Conservation (phyloP, 805 yeast species). For the Yarrowia porcina region DNA sequence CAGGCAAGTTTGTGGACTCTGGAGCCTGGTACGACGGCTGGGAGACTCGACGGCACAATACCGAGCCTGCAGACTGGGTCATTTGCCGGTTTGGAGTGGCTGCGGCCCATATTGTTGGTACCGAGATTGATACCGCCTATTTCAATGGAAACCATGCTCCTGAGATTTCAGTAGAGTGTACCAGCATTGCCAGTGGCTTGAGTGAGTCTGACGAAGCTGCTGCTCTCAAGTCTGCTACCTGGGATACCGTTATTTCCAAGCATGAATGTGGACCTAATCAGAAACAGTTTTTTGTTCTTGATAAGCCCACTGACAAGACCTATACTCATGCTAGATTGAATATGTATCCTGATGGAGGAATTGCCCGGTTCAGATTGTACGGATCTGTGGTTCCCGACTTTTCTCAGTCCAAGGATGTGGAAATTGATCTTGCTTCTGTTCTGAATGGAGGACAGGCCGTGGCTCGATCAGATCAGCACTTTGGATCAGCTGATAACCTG, state of each 20-base stretch:
- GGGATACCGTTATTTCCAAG: conserved; percentile 71
- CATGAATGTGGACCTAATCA: conserved; percentile 86
- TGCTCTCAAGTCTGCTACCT: conserved; percentile 38
- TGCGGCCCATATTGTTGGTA: conserved; percentile 72
- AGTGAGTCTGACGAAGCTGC: conserved; percentile 34
- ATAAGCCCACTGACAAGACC: conserved; percentile 52
- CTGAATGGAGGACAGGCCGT: conserved; percentile 87
- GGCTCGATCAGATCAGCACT: conserved; percentile 84
- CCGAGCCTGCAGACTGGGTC: conserved; percentile 83
- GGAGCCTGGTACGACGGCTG: conserved; percentile 99
- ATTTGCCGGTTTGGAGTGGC: conserved; percentile 78
- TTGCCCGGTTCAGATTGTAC: conserved; percentile 87
- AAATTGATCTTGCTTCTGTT: conserved; percentile 75
- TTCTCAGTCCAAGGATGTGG: conserved; percentile 45
- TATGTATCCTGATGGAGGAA: conserved; percentile 98
- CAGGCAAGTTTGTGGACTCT: conserved; percentile 69
- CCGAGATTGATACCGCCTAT: conserved; percentile 89
- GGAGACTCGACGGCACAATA: conserved; percentile 95
- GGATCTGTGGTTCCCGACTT: conserved; percentile 77
- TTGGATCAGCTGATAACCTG: conserved; percentile 86
- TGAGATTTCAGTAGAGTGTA: conserved; percentile 76
- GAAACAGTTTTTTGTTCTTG: conserved; percentile 74
- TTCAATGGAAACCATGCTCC: conserved; percentile 98
- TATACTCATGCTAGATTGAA: conserved; percentile 79
- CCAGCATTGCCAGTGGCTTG: conserved; percentile 31